Base-by-base conservation (phyloP, 2,329 filamentous ascomycete genomes). In the Fusarium sp. region DNA sequence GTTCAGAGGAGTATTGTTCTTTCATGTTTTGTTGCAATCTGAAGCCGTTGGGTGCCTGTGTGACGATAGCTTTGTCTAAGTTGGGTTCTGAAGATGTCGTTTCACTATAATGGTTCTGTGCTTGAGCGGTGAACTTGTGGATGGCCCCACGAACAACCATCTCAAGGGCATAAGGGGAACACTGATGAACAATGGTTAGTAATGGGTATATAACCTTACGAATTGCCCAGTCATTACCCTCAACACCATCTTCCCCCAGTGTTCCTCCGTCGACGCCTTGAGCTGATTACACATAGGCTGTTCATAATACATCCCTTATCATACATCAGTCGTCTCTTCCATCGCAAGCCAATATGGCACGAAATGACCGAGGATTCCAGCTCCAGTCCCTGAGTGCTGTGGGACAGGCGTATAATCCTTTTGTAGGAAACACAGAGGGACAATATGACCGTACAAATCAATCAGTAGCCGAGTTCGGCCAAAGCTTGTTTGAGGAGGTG, bases 401-500 rank as follows among this genome's bases (percentile, higher is more conserved):
- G 22, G 24, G 39, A 35, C 31, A 28, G 7, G 24, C 35, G 5
- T 39, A 38, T 5, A 38, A n/a, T 30, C 50, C 50, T 2, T 51
- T 51, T 6, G 7, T 33, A 3, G 26, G n/a, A 22, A 50, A 56
- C 20, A 18, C 31, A 22, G 45, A 64, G 26, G 28, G 22, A 11
- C 45, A 64, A 36, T n/a, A 28, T 30, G 24, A 39, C 24, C 20
- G 10, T 18, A 22, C 26, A 13, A n/a, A 54, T 38, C 22, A 41
- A 39, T 8, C 14, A 18, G 28, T 14, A 8, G 39, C 55, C 11
- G 67, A 71, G 28, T 74, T 71, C 26, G 71, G 45, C 4, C 48
- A 38, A 28, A 73, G 67, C n/a, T 39, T 73, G 14, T 22, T 74
- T 16, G 71, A 71, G 31, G 38, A 61, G 35, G 44, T 44, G 12